Percentiles rank a stretch among this genome's conserved stretches.
Conservation (phyloP, 768 basidiomycete genomes). For the Suillus variegatus region DNA sequence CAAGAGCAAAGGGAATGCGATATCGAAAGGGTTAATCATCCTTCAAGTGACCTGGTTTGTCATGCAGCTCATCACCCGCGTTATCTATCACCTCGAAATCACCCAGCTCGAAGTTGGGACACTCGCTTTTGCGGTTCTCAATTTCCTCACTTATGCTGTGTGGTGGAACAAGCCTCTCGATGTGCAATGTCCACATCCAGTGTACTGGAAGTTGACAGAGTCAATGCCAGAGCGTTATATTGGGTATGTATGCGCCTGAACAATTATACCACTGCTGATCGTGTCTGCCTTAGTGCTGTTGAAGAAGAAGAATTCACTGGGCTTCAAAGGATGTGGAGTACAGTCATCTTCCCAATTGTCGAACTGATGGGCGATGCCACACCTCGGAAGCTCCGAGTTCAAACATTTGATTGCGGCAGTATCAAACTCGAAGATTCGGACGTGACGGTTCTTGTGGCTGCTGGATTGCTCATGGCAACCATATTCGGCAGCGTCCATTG, state of each 20-base stretch:
- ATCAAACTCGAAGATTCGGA: no score
- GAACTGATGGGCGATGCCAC: no score
- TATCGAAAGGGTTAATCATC: slow-evolving; percentile 18
- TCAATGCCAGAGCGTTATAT: no score
- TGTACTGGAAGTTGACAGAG: not conserved
- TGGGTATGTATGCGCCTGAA: not conserved
- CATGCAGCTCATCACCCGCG: slow-evolving; percentile 30
- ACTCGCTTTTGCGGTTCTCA: slow-evolving; percentile 34
- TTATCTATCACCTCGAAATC: slow-evolving; percentile 21
- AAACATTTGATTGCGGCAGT: no score
- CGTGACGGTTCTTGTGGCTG: no score
- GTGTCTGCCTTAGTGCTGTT: not conserved
- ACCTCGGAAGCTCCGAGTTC: no score
- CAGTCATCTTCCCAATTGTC: no score
- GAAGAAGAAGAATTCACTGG: rapidly evolving
- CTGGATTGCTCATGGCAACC: no score
- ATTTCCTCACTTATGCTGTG: slow-evolving; percentile 29
- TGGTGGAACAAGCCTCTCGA: slow-evolving; percentile 45
- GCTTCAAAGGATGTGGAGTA: rapidly evolving
- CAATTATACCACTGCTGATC: not conserved
- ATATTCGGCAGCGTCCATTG: no score
- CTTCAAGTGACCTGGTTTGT: slow-evolving; percentile 39
- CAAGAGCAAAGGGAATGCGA: slow-evolving; percentile 33
- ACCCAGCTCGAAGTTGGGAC: slow-evolving; percentile 40
- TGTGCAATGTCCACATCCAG: slow-evolving; percentile 20